Evolutionary conservation across 345 rosid species (phyloP), one percentile per base, ranked within the genome.

Genomic region (Rhodomyrtus tomentosa): DNA sequence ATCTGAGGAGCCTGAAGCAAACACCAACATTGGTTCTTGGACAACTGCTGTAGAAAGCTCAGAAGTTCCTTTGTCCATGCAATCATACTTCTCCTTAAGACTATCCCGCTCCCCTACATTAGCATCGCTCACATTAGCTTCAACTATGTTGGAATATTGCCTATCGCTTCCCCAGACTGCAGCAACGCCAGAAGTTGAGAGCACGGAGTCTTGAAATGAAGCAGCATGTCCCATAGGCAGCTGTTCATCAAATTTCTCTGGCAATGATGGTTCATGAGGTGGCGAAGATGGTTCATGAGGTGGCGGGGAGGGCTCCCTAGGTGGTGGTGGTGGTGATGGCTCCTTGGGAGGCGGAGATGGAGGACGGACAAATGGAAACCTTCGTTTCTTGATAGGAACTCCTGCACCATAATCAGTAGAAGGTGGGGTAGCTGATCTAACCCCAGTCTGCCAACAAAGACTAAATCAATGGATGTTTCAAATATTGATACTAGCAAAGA

Each of bases 351-450:
- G 79, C 55, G 93, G 93, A 10, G 93, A 92, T 40, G 91, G 86
- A 40, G 90, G 88, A 55, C 86, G 88, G 58, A 92, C 87, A 49
- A 91, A 79, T 2, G 89, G 92, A 82, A 87, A 89, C 88, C 93
- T 93, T 87, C 99, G 92, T 92, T 96, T 95, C 93, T 96, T 96
- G 88, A 96, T 88, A 48, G 98, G 98, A 90, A 95, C 88, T 85
- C 93, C 90, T 84, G 95, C 91, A 89, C 85, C 89, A 84, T 90
- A 87, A 86, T 93, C 90, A 83, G 90, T 89, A 85, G 93, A 91
- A 84, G 86, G 91, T 86, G 88, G 86, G n/a, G 89, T 80, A 81
- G 55, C 56, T 50, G 91, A 73, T 85, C 91, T 89, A 81, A 90
- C 86, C 88, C 87, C 90, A 89, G 91, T 81, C 96, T 96, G 91